Evolutionary conservation across 1,139 yeast genomes (phyloP), one percentile per base, ranked within the genome.

Genomic region (Candida tropicalis): DNA sequence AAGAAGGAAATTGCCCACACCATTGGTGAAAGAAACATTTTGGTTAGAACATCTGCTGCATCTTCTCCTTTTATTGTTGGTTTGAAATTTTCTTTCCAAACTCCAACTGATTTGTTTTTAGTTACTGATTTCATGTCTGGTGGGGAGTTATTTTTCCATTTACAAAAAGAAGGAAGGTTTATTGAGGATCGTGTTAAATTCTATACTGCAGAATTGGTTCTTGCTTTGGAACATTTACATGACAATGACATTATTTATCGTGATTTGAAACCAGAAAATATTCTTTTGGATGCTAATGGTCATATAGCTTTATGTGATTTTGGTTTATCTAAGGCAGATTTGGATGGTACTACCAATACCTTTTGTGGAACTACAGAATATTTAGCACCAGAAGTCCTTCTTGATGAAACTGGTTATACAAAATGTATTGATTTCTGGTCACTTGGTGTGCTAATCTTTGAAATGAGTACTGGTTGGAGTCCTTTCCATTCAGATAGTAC

Each of bases 391-490:
- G 95, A 86, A 61, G 85, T 86, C 12, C 69, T 86, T 49, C 68
- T 86, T 41, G 93, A 86, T 63, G 98, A 93, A 64, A 73, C 84
- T 28, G 95, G 95, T 25, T 86, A 86, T 63, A 85, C 93, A 27
- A 84, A 85, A 59, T 85, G 85, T 93, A 93, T 86, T 56, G 95
- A 86, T 64, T 86, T 85, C 55, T 86, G 95, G 95, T 84, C 91
- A 2, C 67, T 86, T 46, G 95, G 95, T 48, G 93, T 86, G 7
- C 70, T 86, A 47, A 84, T 86, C 36, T 86, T 86, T 62, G 95
- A 86, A 65, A 85, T 86, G 93, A 84, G 97, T 65, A 93, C 98
- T 68, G 99, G 99, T 34, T 93, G 98, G 98, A 87, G 96, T n/a
- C 99, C 99, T 43, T 93, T 93, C 63, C 91, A 89, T 60, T 98